These are phyloP conservation scores for Ceratocystis destructans DNA, from an alignment of 2,329 filamentous ascomycete species.

Conservation along the genomic window DNA sequence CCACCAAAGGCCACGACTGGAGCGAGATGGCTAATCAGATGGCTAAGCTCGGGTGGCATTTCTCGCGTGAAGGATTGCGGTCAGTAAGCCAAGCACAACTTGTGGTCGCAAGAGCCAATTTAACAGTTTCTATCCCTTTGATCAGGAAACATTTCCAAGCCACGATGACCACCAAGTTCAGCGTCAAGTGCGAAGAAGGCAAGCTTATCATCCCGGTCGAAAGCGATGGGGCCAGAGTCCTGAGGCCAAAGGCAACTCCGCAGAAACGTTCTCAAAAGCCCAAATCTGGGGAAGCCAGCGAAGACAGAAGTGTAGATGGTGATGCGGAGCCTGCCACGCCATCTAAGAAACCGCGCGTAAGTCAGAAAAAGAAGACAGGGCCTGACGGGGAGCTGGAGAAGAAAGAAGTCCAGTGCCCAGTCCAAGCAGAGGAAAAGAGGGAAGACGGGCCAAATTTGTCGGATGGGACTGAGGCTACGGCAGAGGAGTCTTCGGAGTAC, in stretches of 20 bases:
- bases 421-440: background rate
- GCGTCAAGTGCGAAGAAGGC: background rate
- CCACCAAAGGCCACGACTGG: constrained; percentile 6
- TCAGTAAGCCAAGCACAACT: background rate
- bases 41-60: constrained; percentile 3
- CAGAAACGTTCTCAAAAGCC: background rate
- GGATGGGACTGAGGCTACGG: background rate
- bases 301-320: background rate
- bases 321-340: background rate
- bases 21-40: constrained; percentile 1
- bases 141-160: constrained; percentile 8
- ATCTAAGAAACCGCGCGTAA: background rate
- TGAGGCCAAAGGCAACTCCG: background rate
- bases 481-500: background rate
- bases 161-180: constrained; percentile 2
- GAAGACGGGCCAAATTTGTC: background rate
- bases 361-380: background rate
- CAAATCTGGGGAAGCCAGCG: background rate
- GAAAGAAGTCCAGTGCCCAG: background rate
- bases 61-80: constrained; percentile 4
- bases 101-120: background rate
- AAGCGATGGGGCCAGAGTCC: background rate
- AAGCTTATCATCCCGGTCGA: background rate
- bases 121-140: background rate
- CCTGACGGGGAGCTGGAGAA: background rate